These are phyloP conservation scores for Sarocladiaceae sp. DNA, from an alignment of 2,329 filamentous ascomycete genomes.

Conservation along the genomic window DNA sequence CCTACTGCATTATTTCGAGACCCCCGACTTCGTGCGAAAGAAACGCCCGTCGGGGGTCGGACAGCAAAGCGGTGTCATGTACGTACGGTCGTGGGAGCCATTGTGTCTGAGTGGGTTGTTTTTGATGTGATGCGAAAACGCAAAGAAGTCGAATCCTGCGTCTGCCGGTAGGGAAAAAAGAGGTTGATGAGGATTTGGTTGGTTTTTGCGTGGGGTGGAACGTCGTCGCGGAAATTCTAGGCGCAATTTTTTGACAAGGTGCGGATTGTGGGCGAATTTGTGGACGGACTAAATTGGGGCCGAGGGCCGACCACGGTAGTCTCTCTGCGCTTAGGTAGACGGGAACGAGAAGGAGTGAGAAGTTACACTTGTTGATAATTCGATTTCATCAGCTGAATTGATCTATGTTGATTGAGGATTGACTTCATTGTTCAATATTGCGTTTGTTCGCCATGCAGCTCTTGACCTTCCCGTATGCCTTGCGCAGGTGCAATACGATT, in stretches of 20 bases:
- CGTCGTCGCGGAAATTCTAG: constrained; percentile 6
- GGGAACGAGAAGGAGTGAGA: no score
- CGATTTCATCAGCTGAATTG: no score
- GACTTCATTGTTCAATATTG: no score
- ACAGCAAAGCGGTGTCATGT: constrained; percentile 88
- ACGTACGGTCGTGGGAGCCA: constrained; percentile 89
- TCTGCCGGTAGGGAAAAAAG: constrained; percentile 27
- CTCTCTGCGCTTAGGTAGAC: no score
- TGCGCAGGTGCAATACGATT: no score
- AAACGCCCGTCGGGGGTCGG: constrained; percentile 28
- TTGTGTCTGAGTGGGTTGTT: constrained; percentile 44
- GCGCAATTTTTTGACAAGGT: constrained; percentile 7
- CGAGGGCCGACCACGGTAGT: no score
- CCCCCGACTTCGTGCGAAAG: constrained; percentile 12
- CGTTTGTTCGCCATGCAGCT: no score
- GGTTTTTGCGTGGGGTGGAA: constrained; percentile 12
- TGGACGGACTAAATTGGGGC: no score
- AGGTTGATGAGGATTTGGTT: constrained; percentile 20
- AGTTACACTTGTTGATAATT: no score
- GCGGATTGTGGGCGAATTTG: no score
- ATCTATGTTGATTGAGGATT: no score
- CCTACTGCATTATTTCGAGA: constrained; percentile 71
- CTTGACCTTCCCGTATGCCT: no score
- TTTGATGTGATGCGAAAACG: constrained; percentile 32
- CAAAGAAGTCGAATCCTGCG: constrained; percentile 80